Evolutionary conservation across 73 alveolate species (phyloP).

Genomic region (Paramecium tetraurelia): DNA sequence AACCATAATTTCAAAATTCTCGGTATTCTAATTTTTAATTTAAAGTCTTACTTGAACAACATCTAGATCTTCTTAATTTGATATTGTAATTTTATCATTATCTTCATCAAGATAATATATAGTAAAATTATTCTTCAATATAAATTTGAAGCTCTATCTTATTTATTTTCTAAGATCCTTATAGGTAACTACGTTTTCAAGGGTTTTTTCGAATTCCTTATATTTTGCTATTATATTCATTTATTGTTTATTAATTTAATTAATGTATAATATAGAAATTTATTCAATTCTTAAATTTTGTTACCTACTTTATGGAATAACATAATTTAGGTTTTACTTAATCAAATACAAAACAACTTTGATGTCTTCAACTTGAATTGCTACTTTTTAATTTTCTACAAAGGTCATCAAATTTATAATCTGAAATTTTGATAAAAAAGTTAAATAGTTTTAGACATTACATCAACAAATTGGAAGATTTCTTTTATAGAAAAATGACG

Average conservation of each 20-base stretch:
- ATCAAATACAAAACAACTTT: too few species aligned
- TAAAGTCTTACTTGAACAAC: not conserved
- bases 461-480: too few species aligned
- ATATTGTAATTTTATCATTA: not conserved
- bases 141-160: not conserved
- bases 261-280: not conserved
- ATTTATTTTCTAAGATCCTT: not conserved
- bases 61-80: slow-evolving; percentile 20
- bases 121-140: not conserved
- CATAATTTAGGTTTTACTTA: not conserved
- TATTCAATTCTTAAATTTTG: not conserved
- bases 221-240: not conserved
- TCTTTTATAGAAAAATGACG: too few species aligned
- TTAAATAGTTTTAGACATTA: too few species aligned
- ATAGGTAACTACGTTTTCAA: not conserved
- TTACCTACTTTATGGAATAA: not conserved
- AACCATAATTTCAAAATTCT: not conserved
- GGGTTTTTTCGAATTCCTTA: not conserved
- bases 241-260: not conserved
- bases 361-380: not conserved
- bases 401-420: too few species aligned
- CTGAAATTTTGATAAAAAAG: too few species aligned
- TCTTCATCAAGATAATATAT: not conserved
- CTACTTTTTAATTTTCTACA: too few species aligned
- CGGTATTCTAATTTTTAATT: not conserved